A percentile compares a stretch with the other conserved stretches of the same genome.
These are phyloP conservation scores for Petasospora rhodanensis DNA, from an alignment of 1,139 yeast species.

Conservation along the genomic window DNA sequence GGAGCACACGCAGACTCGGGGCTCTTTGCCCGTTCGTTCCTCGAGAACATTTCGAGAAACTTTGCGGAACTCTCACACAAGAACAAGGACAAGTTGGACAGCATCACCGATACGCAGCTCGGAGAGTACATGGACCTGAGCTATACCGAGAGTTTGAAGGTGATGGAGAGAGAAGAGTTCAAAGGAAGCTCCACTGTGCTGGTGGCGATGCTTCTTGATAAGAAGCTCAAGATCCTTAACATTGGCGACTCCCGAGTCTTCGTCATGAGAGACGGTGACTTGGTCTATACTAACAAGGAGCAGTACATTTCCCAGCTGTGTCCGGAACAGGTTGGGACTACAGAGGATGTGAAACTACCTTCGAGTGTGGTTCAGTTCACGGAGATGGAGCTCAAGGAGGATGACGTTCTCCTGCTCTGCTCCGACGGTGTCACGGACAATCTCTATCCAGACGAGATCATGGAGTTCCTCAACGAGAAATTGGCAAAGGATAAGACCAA, in stretches of 20 bases:
- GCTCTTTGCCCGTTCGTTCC: conserved; percentile 52
- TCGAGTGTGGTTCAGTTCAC: conserved; percentile 49
- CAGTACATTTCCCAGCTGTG: conserved; percentile 45
- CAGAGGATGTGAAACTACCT: conserved; percentile 37
- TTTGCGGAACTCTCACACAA: conserved; percentile 29
- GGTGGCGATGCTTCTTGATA: conserved; percentile 49
- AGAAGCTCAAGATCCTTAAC: conserved; percentile 39
- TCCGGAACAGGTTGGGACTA: conserved; percentile 57
- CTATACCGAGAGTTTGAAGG: conserved; percentile 45
- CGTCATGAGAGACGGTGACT: conserved; percentile 44
- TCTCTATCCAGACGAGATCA: conserved; percentile 44
- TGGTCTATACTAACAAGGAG: conserved; percentile 43
- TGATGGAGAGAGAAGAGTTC: conserved; percentile 48
- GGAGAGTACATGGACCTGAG: conserved; percentile 40
- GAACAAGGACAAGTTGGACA: conserved; percentile 13
- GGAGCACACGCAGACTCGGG: conserved; percentile 43
- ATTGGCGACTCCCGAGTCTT: conserved; percentile 54
- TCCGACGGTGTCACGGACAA: conserved; percentile 57
- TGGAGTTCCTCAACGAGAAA: conserved; percentile 34
- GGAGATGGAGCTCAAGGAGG: conserved; percentile 36
- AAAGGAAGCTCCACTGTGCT: conserved; percentile 52
- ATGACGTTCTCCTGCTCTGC: conserved; percentile 44
- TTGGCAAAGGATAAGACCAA: conserved; percentile 25
- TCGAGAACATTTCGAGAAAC: conserved; percentile 47
- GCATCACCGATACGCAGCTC: conserved; percentile 13